These are phyloP conservation scores for Aristolochia contorta DNA, from an alignment of 164 flowering plant genomes.

Conservation along the genomic window DNA sequence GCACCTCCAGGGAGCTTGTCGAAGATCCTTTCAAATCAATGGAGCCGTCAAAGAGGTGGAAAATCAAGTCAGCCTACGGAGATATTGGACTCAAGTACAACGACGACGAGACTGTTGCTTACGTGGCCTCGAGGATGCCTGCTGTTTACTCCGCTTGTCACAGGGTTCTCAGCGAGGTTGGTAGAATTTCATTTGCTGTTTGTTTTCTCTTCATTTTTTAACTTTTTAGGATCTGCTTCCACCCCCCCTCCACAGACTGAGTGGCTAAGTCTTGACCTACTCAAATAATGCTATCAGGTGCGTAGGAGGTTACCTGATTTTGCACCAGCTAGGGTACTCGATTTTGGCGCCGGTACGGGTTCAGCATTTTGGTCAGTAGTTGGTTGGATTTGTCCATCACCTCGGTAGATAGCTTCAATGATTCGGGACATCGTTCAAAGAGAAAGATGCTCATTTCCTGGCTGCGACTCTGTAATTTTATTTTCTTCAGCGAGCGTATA, in stretches of 20 bases:
- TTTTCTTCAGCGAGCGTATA: too few species aligned
- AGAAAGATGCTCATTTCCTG: too few species aligned
- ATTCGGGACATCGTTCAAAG: too few species aligned
- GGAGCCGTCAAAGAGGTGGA: slow-evolving; percentile 63
- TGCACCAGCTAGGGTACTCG: slow-evolving; percentile 69
- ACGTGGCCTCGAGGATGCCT: slow-evolving; percentile 97
- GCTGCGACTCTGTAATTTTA: too few species aligned
- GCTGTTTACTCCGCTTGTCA: slow-evolving; percentile 87
- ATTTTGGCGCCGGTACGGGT: slow-evolving; percentile 97
- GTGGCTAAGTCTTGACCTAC: background rate
- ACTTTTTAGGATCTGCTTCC: background rate
- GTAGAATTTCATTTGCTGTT: background rate
- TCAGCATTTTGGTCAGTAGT: slow-evolving; percentile 77
- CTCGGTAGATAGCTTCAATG: too few species aligned
- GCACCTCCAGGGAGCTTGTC: slow-evolving; percentile 59
- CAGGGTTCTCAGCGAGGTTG: slow-evolving; percentile 50
- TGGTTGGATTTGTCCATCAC: too few species aligned
- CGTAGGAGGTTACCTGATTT: slow-evolving; percentile 75
- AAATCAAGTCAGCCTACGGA: slow-evolving; percentile 66
- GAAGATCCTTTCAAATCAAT: slow-evolving; percentile 61
- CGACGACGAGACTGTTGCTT: slow-evolving; percentile 72
- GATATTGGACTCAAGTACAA: slow-evolving; percentile 71
- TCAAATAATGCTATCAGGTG: slow-evolving; percentile 31
- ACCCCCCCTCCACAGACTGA: background rate
- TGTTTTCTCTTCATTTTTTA: background rate